phyloP scores from a whole-genome alignment of 2,329 filamentous ascomycete genomes.

The Fusarium stilboides region DNA sequence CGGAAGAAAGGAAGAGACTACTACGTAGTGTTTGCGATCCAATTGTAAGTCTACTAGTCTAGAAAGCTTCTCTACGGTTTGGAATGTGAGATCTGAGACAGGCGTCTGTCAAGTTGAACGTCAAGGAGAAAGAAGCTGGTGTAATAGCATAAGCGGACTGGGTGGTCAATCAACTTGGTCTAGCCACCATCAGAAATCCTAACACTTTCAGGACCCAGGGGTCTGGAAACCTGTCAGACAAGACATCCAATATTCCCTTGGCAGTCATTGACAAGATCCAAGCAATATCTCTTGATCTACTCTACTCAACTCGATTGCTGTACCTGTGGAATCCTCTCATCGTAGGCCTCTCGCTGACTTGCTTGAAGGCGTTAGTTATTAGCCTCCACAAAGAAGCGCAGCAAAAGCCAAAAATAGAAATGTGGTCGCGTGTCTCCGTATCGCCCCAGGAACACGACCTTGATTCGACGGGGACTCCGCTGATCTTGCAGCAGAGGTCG shows the following conservation, averaged over 20 bases:
- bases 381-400: slow-evolving; percentile 12
- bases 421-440: slow-evolving; percentile 44
- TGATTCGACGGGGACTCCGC: slow-evolving; percentile 23
- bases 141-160: neutral
- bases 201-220: neutral
- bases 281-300: neutral
- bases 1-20: neutral
- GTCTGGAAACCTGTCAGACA: neutral
- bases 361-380: slow-evolving; percentile 6
- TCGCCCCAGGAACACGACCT: slow-evolving; percentile 37
- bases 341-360: slow-evolving; percentile 3
- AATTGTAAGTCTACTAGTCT: slow-evolving; percentile 2
- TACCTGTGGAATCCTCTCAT: slow-evolving; percentile 2
- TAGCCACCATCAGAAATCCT: slow-evolving; percentile 1
- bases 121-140: neutral
- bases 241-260: slow-evolving; percentile 6
- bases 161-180: neutral
- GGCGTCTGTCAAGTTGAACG: slow-evolving; percentile 1
- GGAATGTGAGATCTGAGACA: slow-evolving; percentile 19
- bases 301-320: neutral
- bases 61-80: slow-evolving; percentile 24
- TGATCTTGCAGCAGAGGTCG: slow-evolving; percentile 19
- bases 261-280: neutral
- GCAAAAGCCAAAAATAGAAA: slow-evolving; percentile 46
- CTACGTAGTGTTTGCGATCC: neutral